Base-by-base conservation (phyloP, 2,329 filamentous ascomycete genomes). In the Exophiala alcalophila region DNA sequence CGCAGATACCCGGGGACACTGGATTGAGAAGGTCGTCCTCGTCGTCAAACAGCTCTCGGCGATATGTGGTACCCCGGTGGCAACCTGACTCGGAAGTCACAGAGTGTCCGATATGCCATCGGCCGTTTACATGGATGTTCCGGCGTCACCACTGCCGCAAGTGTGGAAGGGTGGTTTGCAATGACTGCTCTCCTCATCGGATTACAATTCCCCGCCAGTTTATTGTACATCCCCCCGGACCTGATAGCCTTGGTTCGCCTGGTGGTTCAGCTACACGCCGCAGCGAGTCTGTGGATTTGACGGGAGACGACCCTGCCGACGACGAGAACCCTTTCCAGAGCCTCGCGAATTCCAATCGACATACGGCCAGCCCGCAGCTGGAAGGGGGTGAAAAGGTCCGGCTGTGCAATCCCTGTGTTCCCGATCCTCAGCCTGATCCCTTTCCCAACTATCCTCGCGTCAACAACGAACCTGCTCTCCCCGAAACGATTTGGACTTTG, bases 101-200 rank as follows among this genome's bases (percentile, higher is more conserved):
- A 1, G 76, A 81, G 49, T 97, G 91, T 62, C 87, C 89, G 2
- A 94, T 96, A 44, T 97, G 91, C 61, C 71, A 73, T 38, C 78
- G 77, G 1, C 78, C 81, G 33, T 97, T 97, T 60, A 86, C 79
- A 61, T 84, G 94, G 56, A 87, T 88, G 68, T 82, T 87, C 60
- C 77, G 91, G 50, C 94, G 94, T 61, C 91, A 97, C 67, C 91
- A 97, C 62, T 97, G 91, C 73, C 80, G 90, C 77, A 96, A 95
- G 77, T 97, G 91, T 61, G 91, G 91, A 31, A 76, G 89, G 49
- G 90, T 97, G 6, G 91, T 97, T 16, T 97, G 91, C 65, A 81
- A 83, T 44, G 74, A 80, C 14, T 97, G 91, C 68, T 96, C 91
- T 2, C 91, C 91, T 3, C 91, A 97, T 64, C 80, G 89, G 49